phyloP scores from a whole-genome alignment of 306 rosid genomes.

The Pyrus bretschneideri region DNA sequence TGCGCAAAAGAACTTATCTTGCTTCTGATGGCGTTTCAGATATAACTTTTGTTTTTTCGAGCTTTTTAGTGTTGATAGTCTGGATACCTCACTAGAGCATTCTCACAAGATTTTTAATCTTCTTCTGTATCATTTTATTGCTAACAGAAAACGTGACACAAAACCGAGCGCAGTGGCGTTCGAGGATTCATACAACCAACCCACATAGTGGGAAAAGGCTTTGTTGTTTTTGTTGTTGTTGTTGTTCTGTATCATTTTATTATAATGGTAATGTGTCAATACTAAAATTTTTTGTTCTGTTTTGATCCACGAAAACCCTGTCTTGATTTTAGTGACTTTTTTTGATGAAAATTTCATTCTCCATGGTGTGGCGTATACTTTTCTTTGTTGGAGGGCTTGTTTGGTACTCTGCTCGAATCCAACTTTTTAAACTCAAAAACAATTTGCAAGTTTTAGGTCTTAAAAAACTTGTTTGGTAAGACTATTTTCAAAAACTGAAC shows the following conservation, averaged over 20 bases:
- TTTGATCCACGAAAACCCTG: neutral
- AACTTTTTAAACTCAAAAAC: no score
- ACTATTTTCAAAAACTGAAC: no score
- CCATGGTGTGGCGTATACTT: neutral
- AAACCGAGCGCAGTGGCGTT: no score
- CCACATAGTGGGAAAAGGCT: no score
- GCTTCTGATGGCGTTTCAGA: neutral
- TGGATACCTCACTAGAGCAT: neutral
- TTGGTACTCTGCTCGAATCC: no score
- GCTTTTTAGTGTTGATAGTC: neutral
- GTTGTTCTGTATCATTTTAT: neutral
- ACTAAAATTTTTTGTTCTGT: neutral
- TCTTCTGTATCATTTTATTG: neutral
- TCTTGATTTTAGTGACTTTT: neutral
- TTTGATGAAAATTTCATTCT: neutral
- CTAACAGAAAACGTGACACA: no score
- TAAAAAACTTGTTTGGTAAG: no score
- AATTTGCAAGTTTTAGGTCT: no score
- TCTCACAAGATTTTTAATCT: constrained; percentile 16
- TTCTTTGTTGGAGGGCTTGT: neutral
- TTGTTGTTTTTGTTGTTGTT: no score
- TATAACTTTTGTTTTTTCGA: neutral
- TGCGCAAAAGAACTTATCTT: neutral
- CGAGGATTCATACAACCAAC: no score
- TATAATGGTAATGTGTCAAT: neutral